A percentile compares a stretch with the other conserved stretches of the same genome.
These are phyloP conservation scores for Boletellus sp. DNA, from an alignment of 768 basidiomycete genomes.

Conservation along the genomic window DNA sequence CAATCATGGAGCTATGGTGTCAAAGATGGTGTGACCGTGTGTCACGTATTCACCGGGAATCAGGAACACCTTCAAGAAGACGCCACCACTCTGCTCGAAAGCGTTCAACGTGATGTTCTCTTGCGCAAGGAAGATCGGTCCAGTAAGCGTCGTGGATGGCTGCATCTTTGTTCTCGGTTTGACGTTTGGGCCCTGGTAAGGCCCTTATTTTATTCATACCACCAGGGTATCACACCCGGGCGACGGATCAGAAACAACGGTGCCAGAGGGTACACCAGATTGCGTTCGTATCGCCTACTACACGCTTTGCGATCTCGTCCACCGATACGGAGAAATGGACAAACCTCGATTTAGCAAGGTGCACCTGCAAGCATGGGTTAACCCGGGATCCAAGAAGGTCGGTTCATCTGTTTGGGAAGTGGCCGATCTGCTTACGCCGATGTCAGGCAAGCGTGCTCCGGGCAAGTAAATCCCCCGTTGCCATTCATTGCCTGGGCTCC, in stretches of 20 bases:
- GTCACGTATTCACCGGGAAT: slow-evolving; percentile 52
- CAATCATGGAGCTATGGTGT: slow-evolving; percentile 24
- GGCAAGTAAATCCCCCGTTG: slow-evolving; percentile 20
- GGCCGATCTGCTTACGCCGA: not conserved
- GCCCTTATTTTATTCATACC: slow-evolving; percentile 27
- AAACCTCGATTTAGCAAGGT: slow-evolving; percentile 35
- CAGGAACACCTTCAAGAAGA: slow-evolving; percentile 36
- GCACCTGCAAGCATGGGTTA: slow-evolving; percentile 41
- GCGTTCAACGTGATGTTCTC: slow-evolving; percentile 36
- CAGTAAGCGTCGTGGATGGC: slow-evolving; percentile 16
- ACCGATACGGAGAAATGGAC: slow-evolving; percentile 34
- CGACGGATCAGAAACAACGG: slow-evolving; percentile 11
- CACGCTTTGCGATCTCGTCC: slow-evolving; percentile 30
- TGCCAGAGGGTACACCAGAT: slow-evolving; percentile 26
- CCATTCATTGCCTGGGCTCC: slow-evolving; percentile 25
- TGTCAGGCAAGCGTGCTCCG: slow-evolving; percentile 23
- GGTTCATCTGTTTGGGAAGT: not conserved
- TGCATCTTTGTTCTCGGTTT: not conserved
- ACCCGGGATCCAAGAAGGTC: slow-evolving; percentile 38
- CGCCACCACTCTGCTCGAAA: slow-evolving; percentile 35
- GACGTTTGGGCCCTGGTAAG: slow-evolving; percentile 11
- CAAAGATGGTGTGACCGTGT: slow-evolving; percentile 24
- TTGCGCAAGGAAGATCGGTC: slow-evolving; percentile 17
- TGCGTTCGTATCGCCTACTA: slow-evolving; percentile 20
- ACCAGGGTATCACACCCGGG: slow-evolving; percentile 11